Base-by-base conservation (phyloP, 768 basidiomycete genomes). In the Trametes elegans region DNA sequence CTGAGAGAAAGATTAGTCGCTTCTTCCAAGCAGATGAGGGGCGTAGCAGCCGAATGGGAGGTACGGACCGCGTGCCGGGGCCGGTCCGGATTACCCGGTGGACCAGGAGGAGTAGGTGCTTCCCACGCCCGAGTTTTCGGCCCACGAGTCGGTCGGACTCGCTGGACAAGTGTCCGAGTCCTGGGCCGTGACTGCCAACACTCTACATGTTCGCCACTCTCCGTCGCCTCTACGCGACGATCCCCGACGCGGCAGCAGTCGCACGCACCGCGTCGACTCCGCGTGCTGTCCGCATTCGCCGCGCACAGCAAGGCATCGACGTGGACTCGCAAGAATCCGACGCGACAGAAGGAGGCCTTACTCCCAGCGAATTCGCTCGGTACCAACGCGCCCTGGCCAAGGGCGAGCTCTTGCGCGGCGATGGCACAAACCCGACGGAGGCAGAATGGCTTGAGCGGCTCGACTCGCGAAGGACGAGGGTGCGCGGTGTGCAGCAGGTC, bases 241-340 rank as follows among this genome's bases (percentile, higher is more conserved):
- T 80, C 31, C 74, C 75, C 1, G 68, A 71, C 4, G 65, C 69
- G 11, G 78, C 77, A 4, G 70, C 71, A 0, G 53, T 54, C 32
- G 87, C 89, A 2, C 76, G 86, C 38, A 86, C 84, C 26, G 77
- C 82, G 7, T 90, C 89, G 0, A 80, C 87, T 0, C 89, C 89
- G 1, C 78, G 83, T 38, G 86, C 87, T 24, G 88, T 91, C 46
- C 84, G 85, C 53, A 75, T 81, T 16, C 86, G 89, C 48, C 83
- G 89, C 52, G 71, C 71, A 29, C 71, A 68, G 51, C 85, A 81
- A 69, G 73, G 73, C 59, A 72, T 76, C 44, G 74, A 77, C 2
- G 42, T 67, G 57, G 38, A 63, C 59, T 51, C 65, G 61, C 34
- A 57, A 55, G 52, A 75, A 71, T 71, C 79, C 26, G 83, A 84